Conservation (phyloP, 768 basidiomycete species). For the Boletales sp. region DNA sequence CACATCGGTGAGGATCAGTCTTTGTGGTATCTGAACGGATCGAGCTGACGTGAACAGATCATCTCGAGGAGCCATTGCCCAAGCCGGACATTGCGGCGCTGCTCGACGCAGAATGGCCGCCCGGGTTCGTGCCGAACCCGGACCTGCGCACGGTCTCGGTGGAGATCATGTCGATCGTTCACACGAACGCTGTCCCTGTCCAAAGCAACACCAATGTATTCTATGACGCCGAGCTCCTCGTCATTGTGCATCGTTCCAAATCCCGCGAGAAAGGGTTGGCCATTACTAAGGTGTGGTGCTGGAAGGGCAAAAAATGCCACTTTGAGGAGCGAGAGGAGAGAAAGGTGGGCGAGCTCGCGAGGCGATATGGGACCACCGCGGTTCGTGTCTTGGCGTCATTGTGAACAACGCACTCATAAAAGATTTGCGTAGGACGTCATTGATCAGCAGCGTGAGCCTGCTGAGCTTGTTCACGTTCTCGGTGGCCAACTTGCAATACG, state of each 20-base stretch:
- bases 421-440: slow-evolving; percentile 33
- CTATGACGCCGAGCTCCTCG: slow-evolving; percentile 70
- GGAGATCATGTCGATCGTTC: slow-evolving; percentile 61
- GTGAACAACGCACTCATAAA: not conserved
- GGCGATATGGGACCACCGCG: slow-evolving; percentile 63
- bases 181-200: slow-evolving; percentile 45
- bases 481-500: slow-evolving; percentile 72
- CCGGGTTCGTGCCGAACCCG: slow-evolving; percentile 21
- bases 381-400: slow-evolving; percentile 37
- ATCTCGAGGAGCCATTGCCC: slow-evolving; percentile 44
- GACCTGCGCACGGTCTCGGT: slow-evolving; percentile 63
- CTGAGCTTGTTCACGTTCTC: slow-evolving; percentile 56
- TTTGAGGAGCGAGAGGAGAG: slow-evolving; percentile 58
- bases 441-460: slow-evolving; percentile 61
- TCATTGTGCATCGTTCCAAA: slow-evolving; percentile 68
- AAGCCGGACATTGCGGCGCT: slow-evolving; percentile 46
- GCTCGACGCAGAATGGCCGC: slow-evolving; percentile 26
- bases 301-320: slow-evolving; percentile 58
- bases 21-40: not conserved
- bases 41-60: slow-evolving; percentile 28
- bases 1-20: slow-evolving; percentile 31
- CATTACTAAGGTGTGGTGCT: slow-evolving; percentile 70
- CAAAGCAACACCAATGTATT: slow-evolving; percentile 51
- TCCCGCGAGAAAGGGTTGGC: slow-evolving; percentile 62
- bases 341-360: slow-evolving; percentile 68